Percentiles rank a stretch among this genome's conserved stretches.
Evolutionary conservation across 1,284 basidiomycete species (phyloP).

Genomic region (Agaricales sp.): DNA sequence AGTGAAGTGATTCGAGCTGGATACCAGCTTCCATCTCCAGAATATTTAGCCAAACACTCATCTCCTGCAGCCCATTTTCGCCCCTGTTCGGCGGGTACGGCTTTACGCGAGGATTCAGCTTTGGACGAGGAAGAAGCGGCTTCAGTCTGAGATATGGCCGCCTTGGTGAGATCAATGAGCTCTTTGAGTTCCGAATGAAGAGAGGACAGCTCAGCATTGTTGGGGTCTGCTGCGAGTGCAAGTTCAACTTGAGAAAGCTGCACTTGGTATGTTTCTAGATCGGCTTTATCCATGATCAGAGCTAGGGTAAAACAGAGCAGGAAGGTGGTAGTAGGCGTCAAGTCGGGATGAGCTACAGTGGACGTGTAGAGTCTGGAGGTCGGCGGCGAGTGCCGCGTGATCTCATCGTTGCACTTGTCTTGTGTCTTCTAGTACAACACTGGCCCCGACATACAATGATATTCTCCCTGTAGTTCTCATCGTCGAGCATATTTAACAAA

Average conservation of each 20-base stretch:
- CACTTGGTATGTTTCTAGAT: slow-evolving; percentile 83
- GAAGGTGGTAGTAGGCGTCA: too few relatives aligned
- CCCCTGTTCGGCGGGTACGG: slow-evolving; percentile 33
- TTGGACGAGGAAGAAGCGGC: slow-evolving; percentile 46
- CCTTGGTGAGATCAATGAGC: slow-evolving; percentile 81
- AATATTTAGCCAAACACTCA: slow-evolving; percentile 89
- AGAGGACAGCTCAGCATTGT: slow-evolving; percentile 66
- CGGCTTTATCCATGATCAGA: slow-evolving; percentile 69
- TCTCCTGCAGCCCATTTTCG: slow-evolving; percentile 75
- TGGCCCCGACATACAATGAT: too few relatives aligned
- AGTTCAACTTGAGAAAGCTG: slow-evolving; percentile 87
- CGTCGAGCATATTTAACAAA: too few relatives aligned
- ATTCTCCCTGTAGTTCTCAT: too few relatives aligned
- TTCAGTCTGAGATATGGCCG: slow-evolving; percentile 59
- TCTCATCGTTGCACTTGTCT: too few relatives aligned
- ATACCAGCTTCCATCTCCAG: slow-evolving; percentile 83
- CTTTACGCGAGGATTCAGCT: slow-evolving; percentile 45
- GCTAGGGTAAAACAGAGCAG: too few relatives aligned
- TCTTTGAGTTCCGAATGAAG: slow-evolving; percentile 82
- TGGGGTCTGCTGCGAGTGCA: slow-evolving; percentile 76
- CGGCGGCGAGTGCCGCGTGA: too few relatives aligned
- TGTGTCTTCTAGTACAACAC: too few relatives aligned
- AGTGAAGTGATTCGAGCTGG: slow-evolving; percentile 86
- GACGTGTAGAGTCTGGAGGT: too few relatives aligned
- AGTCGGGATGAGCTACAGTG: too few relatives aligned